These are phyloP conservation scores for Tuber borchii DNA, from an alignment of 495 filamentous ascomycete species.

Conservation along the genomic window DNA sequence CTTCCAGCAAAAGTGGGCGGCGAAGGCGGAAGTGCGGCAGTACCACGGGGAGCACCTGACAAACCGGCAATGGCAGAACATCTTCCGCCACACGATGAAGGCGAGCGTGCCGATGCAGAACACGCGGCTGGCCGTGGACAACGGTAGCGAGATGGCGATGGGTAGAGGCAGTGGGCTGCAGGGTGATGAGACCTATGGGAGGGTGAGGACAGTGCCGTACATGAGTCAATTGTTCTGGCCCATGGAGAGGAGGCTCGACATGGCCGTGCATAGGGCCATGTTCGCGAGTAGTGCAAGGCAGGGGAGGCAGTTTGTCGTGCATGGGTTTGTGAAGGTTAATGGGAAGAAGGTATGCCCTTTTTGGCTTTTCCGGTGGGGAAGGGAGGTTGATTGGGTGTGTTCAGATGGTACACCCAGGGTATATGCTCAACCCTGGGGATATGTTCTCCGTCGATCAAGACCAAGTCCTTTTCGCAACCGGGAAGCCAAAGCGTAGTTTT, in stretches of 20 bases:
- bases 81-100: constrained; percentile 72
- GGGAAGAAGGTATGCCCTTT: constrained; percentile 69
- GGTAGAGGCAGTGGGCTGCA: constrained; percentile 73
- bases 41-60: constrained; percentile 94
- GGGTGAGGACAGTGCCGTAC: constrained; percentile 57
- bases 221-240: constrained; percentile 91
- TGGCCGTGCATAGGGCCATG: constrained; percentile 81
- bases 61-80: constrained; percentile 82
- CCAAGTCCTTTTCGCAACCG: constrained; percentile 79
- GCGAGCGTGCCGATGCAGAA: constrained; percentile 81
- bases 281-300: constrained; percentile 94
- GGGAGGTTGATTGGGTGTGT: constrained; percentile 1
- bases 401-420: constrained; percentile 86
- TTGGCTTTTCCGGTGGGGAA: neutral
- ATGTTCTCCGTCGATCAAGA: constrained; percentile 93
- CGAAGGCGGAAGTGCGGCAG: constrained; percentile 70
- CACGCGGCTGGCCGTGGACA: constrained; percentile 61
- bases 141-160: constrained; percentile 72
- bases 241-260: constrained; percentile 81
- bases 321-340: constrained; percentile 91
- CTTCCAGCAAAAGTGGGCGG: constrained; percentile 96
- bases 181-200: constrained; percentile 11
- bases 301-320: constrained; percentile 86
- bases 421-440: constrained; percentile 93
- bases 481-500: constrained; percentile 54